Conservation (phyloP, 2,329 filamentous ascomycete species). For the Aspergillus tanneri region DNA sequence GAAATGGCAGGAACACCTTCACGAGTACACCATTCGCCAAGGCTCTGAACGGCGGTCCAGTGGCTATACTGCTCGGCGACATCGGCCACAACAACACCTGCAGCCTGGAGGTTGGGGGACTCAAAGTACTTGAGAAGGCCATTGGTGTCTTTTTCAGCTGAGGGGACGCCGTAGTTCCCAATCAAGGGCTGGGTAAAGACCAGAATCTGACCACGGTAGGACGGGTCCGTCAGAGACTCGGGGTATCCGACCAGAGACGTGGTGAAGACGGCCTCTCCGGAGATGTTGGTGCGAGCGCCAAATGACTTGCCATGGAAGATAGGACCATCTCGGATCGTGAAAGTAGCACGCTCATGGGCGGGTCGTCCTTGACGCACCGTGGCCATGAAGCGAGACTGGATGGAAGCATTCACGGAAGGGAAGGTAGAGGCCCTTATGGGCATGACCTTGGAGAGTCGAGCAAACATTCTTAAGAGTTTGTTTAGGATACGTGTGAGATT, state of each 20-base stretch:
- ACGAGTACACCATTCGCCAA: slow-evolving; percentile 90
- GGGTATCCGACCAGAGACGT: slow-evolving; percentile 97
- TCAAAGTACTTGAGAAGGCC: slow-evolving; percentile 97
- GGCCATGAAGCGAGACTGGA: slow-evolving; percentile 55
- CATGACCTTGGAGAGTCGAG: slow-evolving; percentile 55
- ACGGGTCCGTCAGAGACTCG: slow-evolving; percentile 74
- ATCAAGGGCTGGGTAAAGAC: slow-evolving; percentile 98
- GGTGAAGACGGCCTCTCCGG: slow-evolving; percentile 97
- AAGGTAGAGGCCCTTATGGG: slow-evolving; percentile 49
- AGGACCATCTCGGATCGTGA: slow-evolving; percentile 94
- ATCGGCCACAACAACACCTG: slow-evolving; percentile 92
- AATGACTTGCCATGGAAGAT: slow-evolving; percentile 97
- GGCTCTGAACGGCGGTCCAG: slow-evolving; percentile 95
- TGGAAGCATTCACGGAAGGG: slow-evolving; percentile 37
- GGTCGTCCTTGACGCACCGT: slow-evolving; percentile 71
- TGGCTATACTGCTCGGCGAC: slow-evolving; percentile 93
- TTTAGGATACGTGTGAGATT: too few relatives aligned
- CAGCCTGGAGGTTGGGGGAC: slow-evolving; percentile 94
- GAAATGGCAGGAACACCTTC: slow-evolving; percentile 96
- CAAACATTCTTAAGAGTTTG: slow-evolving; percentile 52
- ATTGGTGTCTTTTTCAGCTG: slow-evolving; percentile 76
- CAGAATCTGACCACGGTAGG: slow-evolving; percentile 79
- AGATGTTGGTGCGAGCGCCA: slow-evolving; percentile 93
- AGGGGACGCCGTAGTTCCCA: slow-evolving; percentile 97
- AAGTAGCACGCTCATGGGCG: slow-evolving; percentile 76